Conservation (phyloP, 208 protist species). For the Naegleria lovaniensis region DNA sequence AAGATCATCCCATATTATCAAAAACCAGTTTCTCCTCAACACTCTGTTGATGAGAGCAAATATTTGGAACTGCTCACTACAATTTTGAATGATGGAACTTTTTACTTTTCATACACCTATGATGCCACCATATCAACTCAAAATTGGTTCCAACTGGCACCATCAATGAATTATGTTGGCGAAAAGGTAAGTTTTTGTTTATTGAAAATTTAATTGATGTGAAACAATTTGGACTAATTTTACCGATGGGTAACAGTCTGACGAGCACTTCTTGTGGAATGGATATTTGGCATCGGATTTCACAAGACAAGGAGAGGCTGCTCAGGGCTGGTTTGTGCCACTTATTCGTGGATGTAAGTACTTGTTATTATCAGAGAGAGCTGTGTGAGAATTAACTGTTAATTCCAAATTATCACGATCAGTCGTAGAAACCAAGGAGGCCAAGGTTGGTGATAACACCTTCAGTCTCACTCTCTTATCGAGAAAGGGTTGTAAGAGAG, state of each 20-base stretch:
- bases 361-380: too few species aligned
- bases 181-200: too few species aligned
- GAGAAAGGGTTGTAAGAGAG: background rate
- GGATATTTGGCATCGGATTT: background rate
- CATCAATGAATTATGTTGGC: background rate
- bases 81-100: background rate
- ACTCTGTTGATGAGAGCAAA: background rate
- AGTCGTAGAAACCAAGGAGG: conserved; percentile 15
- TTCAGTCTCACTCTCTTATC: background rate
- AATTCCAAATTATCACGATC: background rate
- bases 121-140: background rate
- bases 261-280: background rate
- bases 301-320: background rate
- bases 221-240: background rate
- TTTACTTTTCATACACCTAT: conserved; percentile 27
- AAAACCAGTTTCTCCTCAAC: background rate
- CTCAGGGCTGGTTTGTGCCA: conserved; percentile 1
- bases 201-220: background rate
- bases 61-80: background rate
- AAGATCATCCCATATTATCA: background rate
- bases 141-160: background rate
- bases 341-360: conserved; percentile 14
- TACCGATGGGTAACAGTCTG: background rate
- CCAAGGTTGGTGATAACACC: background rate
- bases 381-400: background rate